A percentile compares a stretch with the other conserved stretches of the same genome.
Conservation (phyloP, 768 basidiomycete genomes). For the Trametes coccinea region DNA sequence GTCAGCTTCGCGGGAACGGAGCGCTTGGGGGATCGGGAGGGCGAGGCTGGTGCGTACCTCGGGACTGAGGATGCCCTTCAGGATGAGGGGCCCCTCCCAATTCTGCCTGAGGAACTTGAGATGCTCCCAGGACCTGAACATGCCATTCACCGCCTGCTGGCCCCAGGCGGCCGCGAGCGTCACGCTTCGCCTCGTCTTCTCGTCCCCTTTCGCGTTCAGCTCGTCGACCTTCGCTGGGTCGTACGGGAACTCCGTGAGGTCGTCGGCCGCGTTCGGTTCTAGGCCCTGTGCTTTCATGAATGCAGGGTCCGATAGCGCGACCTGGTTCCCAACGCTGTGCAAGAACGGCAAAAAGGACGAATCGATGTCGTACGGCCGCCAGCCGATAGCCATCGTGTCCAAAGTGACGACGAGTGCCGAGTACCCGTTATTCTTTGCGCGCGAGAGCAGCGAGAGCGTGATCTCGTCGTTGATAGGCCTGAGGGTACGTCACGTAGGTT, state of each 20-base stretch:
- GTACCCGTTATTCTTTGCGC: slow-evolving; percentile 68
- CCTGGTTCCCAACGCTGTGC: slow-evolving; percentile 65
- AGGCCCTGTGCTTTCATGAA: slow-evolving; percentile 65
- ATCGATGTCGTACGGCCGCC: slow-evolving; percentile 75
- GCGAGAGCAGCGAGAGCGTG: slow-evolving; percentile 61
- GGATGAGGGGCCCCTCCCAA: slow-evolving; percentile 75
- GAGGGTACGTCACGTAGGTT: neutral
- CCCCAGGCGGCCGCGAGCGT: slow-evolving; percentile 64
- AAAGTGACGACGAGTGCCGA: slow-evolving; percentile 75
- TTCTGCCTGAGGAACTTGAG: slow-evolving; percentile 64
- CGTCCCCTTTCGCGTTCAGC: slow-evolving; percentile 48
- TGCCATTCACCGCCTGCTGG: slow-evolving; percentile 60
- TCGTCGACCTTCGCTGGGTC: slow-evolving; percentile 48
- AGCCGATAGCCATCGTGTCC: slow-evolving; percentile 72
- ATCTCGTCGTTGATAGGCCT: slow-evolving; percentile 67
- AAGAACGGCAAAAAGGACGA: slow-evolving; percentile 64
- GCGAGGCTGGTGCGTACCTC: slow-evolving; percentile 39
- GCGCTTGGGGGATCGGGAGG: neutral
- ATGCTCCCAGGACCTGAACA: slow-evolving; percentile 70
- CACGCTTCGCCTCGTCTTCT: slow-evolving; percentile 38
- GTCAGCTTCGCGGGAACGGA: neutral
- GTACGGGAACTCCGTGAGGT: slow-evolving; percentile 57
- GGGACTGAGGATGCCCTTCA: slow-evolving; percentile 76
- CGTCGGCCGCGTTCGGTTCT: slow-evolving; percentile 42
- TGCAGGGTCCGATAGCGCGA: slow-evolving; percentile 72